These are phyloP conservation scores for Staphylotrichum tortipilum DNA, from an alignment of 495 filamentous ascomycete species.

Conservation along the genomic window DNA sequence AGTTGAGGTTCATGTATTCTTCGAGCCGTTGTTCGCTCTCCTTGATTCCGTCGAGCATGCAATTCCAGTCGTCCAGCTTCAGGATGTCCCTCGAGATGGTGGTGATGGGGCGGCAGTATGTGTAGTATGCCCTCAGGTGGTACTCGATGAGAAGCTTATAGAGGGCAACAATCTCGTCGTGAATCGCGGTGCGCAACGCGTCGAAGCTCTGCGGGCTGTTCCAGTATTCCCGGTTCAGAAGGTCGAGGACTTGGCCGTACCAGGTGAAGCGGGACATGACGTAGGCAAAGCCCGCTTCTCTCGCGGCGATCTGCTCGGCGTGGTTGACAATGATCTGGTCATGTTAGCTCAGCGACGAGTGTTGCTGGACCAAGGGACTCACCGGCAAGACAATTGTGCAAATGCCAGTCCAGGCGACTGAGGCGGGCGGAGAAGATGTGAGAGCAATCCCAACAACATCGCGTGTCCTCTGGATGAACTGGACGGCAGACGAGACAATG, in stretches of 20 bases:
- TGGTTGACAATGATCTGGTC: constrained; percentile 16
- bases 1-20: constrained; percentile 17
- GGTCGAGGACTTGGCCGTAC: constrained; percentile 16
- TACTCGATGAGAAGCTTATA: constrained; percentile 20
- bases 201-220: constrained; percentile 14
- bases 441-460: constrained; percentile 6
- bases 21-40: constrained; percentile 8
- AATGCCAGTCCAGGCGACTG: constrained; percentile 16
- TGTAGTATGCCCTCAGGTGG: constrained; percentile 15
- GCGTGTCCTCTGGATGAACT: constrained; percentile 13
- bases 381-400: constrained; percentile 15
- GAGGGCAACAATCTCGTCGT: constrained; percentile 8
- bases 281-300: constrained; percentile 16
- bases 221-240: constrained; percentile 16
- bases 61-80: constrained; percentile 19
- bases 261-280: constrained; percentile 19
- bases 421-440: constrained; percentile 8
- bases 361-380: neutral
- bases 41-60: constrained; percentile 13
- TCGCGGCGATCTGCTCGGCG: constrained; percentile 14
- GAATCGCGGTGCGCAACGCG: constrained; percentile 1
- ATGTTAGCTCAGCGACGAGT: neutral
- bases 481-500: constrained; percentile 10
- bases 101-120: constrained; percentile 11
- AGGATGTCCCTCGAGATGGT: constrained; percentile 12